A percentile compares a stretch with the other conserved stretches of the same genome.
Conservation (phyloP, 2,329 filamentous ascomycete genomes). For the Phialophora tarda region DNA sequence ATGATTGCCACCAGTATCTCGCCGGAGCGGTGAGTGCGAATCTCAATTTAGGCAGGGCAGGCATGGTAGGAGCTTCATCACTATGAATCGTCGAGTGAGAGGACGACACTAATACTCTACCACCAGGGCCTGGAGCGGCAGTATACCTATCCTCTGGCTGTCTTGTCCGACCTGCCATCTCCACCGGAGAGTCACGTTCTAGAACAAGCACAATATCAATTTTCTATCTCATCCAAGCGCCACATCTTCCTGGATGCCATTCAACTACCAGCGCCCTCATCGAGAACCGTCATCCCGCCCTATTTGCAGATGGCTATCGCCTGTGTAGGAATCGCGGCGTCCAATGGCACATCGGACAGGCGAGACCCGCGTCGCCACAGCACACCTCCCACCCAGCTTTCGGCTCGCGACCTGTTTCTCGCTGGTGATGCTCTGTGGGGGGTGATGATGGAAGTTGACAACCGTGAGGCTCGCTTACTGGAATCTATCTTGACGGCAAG, state of each 20-base stretch:
- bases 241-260: conserved; percentile 20
- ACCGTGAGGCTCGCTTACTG: conserved; percentile 18
- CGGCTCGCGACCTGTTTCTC: conserved; percentile 13
- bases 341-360: not conserved
- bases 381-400: not conserved
- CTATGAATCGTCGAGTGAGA: no score
- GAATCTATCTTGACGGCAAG: conserved; percentile 23
- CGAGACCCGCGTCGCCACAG: no score
- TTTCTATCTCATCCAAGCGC: conserved; percentile 16
- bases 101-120: no score
- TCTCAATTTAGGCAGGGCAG: no score
- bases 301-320: conserved; percentile 24
- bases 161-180: conserved; percentile 21
- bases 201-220: conserved; percentile 12
- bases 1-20: no score
- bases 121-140: conserved; percentile 9
- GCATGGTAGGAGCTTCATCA: no score
- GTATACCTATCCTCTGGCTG: conserved; percentile 29
- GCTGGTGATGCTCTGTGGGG: conserved; percentile 15
- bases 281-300: no score
- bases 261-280: no score
- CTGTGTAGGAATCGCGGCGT: conserved; percentile 16
- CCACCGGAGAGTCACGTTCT: conserved; percentile 8
- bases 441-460: conserved; percentile 27
- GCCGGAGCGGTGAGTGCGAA: no score